Conservation (phyloP, 148 eudicot genomes). For the Simmondsia chinensis region DNA sequence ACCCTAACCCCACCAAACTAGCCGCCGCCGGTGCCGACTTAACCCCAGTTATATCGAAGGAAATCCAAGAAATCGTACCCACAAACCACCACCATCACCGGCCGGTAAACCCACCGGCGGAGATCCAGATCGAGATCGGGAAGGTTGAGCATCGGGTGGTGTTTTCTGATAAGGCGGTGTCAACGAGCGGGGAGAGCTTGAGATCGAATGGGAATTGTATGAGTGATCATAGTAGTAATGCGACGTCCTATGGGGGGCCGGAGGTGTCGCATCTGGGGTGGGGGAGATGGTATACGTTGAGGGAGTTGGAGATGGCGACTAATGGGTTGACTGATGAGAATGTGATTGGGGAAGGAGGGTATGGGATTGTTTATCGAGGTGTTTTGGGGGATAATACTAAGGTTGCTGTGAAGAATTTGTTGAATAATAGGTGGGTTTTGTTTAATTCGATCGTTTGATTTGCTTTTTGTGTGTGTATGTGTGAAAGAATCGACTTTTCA, state of each 20-base stretch:
- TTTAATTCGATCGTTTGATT: too few species aligned
- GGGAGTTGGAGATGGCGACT: slow-evolving; percentile 79
- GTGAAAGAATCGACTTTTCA: too few species aligned
- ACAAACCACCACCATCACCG: slow-evolving; percentile 15
- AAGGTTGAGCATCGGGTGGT: slow-evolving; percentile 85
- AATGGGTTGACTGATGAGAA: slow-evolving; percentile 68
- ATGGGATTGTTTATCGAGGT: slow-evolving; percentile 86
- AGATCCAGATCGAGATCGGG: slow-evolving; percentile 92
- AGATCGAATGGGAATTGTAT: slow-evolving; percentile 29
- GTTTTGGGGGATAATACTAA: slow-evolving; percentile 63
- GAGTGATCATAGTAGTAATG: slow-evolving; percentile 1
- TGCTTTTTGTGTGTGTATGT: background rate
- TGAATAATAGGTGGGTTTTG: slow-evolving; percentile 63
- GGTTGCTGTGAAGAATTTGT: slow-evolving; percentile 77
- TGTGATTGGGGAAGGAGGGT: slow-evolving; percentile 97
- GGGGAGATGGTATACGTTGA: slow-evolving; percentile 83
- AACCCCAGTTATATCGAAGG: slow-evolving; percentile 52
- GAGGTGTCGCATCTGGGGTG: slow-evolving; percentile 87
- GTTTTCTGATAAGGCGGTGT: slow-evolving; percentile 60
- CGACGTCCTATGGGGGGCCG: slow-evolving; percentile 55
- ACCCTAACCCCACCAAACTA: slow-evolving; percentile 9
- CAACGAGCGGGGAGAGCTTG: slow-evolving; percentile 87
- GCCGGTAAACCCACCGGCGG: slow-evolving; percentile 32
- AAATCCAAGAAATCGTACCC: slow-evolving; percentile 60
- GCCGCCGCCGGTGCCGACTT: slow-evolving; percentile 11